Evolutionary conservation across 148 eudicot species (phyloP).

Genomic region (Linanthus parryae): DNA sequence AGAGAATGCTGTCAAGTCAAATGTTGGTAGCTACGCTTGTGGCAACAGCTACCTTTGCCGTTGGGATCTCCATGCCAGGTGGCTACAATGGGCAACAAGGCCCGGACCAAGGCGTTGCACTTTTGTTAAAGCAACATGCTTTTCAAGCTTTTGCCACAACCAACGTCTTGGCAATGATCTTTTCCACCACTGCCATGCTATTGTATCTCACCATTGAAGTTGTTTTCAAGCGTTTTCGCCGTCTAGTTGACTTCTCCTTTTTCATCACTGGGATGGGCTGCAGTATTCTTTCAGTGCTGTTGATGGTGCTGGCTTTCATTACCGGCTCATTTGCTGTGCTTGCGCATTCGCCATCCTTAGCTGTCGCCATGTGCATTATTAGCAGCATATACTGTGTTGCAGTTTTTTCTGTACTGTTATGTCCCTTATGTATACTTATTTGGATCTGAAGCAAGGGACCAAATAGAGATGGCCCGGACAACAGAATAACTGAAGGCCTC

Average conservation of each 20-base stretch:
- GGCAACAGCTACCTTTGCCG: slow-evolving; percentile 11
- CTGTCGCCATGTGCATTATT: neutral
- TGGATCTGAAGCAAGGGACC: too few species aligned
- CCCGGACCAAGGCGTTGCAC: slow-evolving; percentile 7
- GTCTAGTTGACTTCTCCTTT: too few species aligned
- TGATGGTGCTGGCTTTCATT: slow-evolving; percentile 8
- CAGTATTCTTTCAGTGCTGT: neutral
- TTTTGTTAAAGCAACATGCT: neutral
- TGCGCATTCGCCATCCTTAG: neutral
- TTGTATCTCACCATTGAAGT: neutral
- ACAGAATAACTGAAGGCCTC: too few species aligned
- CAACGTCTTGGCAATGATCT: neutral
- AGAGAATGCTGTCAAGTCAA: neutral
- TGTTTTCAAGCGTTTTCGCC: too few species aligned
- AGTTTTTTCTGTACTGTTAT: too few species aligned
- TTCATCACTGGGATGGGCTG: neutral
- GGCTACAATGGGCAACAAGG: slow-evolving; percentile 4
- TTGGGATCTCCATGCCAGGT: slow-evolving; percentile 11
- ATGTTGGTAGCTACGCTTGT: slow-evolving; percentile 6
- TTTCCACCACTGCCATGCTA: neutral
- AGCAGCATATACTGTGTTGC: too few species aligned
- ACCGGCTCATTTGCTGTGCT: neutral
- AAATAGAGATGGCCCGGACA: too few species aligned
- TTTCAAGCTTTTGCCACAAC: neutral
- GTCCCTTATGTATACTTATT: too few species aligned